Conservation (phyloP, 2,329 filamentous ascomycete species). For the Phaeoacremonium minimum region DNA sequence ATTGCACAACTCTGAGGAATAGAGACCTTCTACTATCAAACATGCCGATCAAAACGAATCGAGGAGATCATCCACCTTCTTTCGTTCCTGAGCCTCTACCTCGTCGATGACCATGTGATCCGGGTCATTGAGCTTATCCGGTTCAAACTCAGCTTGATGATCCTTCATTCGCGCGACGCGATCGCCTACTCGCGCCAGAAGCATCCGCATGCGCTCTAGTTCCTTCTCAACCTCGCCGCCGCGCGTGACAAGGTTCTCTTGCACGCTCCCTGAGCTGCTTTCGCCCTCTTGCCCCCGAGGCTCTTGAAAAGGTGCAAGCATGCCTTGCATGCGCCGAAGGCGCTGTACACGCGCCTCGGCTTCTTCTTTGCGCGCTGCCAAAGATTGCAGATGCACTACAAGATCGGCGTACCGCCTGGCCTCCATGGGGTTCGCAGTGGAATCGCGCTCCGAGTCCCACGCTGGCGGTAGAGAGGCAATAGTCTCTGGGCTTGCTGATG, state of each 20-base stretch:
- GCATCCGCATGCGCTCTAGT: conserved; percentile 60
- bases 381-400: conserved; percentile 40
- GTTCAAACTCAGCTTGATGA: too few relatives aligned
- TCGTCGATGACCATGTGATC: conserved; percentile 23
- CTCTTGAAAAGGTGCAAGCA: conserved; percentile 44
- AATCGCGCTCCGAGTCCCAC: conserved; percentile 38
- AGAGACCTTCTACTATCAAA: too few relatives aligned
- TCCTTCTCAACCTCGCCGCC: conserved; percentile 63
- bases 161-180: conserved; percentile 39
- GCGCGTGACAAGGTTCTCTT: conserved; percentile 63
- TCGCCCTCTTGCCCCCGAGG: conserved; percentile 3
- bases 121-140: conserved; percentile 6
- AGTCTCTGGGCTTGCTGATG: conserved; percentile 31
- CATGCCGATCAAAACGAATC: too few relatives aligned
- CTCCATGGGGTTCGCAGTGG: conserved; percentile 35
- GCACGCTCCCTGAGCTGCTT: conserved; percentile 37
- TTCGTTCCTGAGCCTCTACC: conserved; percentile 31
- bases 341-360: conserved; percentile 31
- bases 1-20: too few relatives aligned
- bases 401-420: conserved; percentile 47
- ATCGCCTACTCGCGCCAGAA: conserved; percentile 56
- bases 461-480: conserved; percentile 41
- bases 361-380: conserved; percentile 40
- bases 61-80: conserved; percentile 36
- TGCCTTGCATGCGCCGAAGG: conserved; percentile 41